Evolutionary conservation across 768 basidiomycete species (phyloP), one percentile per base, ranked within the genome.

Genomic region (Coprinellus micaceus): DNA sequence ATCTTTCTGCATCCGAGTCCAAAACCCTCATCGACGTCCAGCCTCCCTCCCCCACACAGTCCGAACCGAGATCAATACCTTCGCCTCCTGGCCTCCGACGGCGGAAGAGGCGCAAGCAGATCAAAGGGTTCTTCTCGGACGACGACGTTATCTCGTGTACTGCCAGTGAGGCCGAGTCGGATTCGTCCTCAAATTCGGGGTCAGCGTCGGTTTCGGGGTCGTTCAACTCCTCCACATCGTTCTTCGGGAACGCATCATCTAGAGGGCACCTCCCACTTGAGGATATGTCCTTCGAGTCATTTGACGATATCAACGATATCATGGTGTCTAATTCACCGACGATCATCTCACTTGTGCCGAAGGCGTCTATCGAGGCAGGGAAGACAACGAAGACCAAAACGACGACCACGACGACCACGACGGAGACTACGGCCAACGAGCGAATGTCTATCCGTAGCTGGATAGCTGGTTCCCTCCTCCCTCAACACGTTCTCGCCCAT

Each of bases 81-180:
- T 46, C 63, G 33, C 55, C 59, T 17, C 61, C 62, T 51, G 54
- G 45, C 40, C 61, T 64, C 24, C 64, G 67, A 13, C 64, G 67
- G n/a, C 68, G 69, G 21, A 69, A 69, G 25, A 56, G 37, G 30
- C 63, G 71, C 30, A 56, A 71, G 4, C 70, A 66, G 25, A 77
- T 76, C 2, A 82, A 79, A 60, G 50, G 56, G 2, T 62, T 80
- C 43, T 69, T 75, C 60, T 76, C 79, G 1, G 81, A 80, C 56
- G 74, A 74, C 36, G 75, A 73, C 7, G 7, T 19, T 44, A 9
- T 19, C 21, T 19, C 21, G 10, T 6, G 41, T 11, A 11, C 41
- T 44, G 41, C 7, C 7, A 13, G 13, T 19, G 41, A 22, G 19
- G 21, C 13, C 10, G 41, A 44, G 11, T 44, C 41, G 11, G 19